Evolutionary conservation across 768 basidiomycete species (phyloP).

Genomic region (Mycena vitilis): DNA sequence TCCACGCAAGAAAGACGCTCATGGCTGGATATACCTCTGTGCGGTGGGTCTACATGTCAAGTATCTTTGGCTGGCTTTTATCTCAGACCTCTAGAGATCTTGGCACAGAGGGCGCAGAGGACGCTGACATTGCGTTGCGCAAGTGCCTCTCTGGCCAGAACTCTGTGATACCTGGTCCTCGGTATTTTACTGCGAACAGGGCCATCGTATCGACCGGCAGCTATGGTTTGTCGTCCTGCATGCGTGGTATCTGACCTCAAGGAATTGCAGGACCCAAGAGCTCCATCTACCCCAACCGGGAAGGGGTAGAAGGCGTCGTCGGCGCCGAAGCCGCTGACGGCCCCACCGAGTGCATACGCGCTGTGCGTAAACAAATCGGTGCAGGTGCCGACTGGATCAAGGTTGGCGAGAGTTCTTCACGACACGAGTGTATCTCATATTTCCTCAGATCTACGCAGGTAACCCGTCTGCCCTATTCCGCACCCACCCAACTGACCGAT

Average conservation of each 20-base stretch:
- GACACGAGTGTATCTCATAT: constrained; percentile 16
- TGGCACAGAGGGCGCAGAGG: constrained; percentile 75
- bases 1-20: constrained; percentile 67
- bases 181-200: constrained; percentile 70
- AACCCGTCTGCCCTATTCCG: neutral
- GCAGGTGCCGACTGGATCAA: constrained; percentile 79
- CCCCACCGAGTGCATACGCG: constrained; percentile 62
- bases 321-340: constrained; percentile 73
- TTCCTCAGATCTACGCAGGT: constrained; percentile 60
- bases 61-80: constrained; percentile 5
- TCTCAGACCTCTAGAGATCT: constrained; percentile 57
- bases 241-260: constrained; percentile 1
- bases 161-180: constrained; percentile 68
- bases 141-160: constrained; percentile 62
- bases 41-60: constrained; percentile 48
- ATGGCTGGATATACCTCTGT: constrained; percentile 75
- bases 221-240: constrained; percentile 56
- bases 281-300: constrained; percentile 53
- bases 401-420: constrained; percentile 32
- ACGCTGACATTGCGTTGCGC: constrained; percentile 68
- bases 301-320: constrained; percentile 67
- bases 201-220: constrained; percentile 72
- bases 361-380: constrained; percentile 70
- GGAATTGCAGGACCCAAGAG: constrained; percentile 63
- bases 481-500: constrained; percentile 7